phyloP scores from a whole-genome alignment of 192 early-diverging fungal genomes.

The Dispira simplex region DNA sequence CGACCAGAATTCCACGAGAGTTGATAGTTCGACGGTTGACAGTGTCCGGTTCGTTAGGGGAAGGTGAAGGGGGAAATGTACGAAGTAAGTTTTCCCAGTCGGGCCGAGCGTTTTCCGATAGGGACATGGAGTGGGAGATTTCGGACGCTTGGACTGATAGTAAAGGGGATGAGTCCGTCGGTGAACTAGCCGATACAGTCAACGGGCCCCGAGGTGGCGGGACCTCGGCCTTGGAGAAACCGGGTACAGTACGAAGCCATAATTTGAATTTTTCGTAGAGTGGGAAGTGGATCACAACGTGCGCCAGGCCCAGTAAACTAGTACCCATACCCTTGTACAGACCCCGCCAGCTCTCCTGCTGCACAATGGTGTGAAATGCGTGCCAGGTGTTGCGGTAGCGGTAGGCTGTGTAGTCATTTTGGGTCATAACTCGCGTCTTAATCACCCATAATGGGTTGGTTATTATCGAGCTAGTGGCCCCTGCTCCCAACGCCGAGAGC shows the following conservation, averaged over 20 bases:
- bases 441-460: constrained; percentile 92
- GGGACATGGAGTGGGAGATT: neutral
- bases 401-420: constrained; percentile 53
- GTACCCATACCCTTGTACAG: constrained; percentile 89
- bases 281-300: constrained; percentile 91
- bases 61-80: neutral
- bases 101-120: neutral
- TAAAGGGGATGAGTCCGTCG: too few relatives aligned
- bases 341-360: constrained; percentile 58
- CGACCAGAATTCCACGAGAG: constrained; percentile 48
- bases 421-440: constrained; percentile 82
- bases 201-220: neutral
- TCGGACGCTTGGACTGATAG: too few relatives aligned
- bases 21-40: constrained; percentile 15
- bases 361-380: constrained; percentile 62
- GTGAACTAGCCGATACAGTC: too few relatives aligned
- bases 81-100: neutral
- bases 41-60: neutral
- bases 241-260: constrained; percentile 28
- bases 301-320: constrained; percentile 80
- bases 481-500: constrained; percentile 74
- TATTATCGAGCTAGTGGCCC: constrained; percentile 51
- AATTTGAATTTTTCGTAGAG: constrained; percentile 84
- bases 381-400: constrained; percentile 69
- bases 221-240: constrained; percentile 12